Percentiles rank a stretch among this genome's conserved stretches.
phyloP scores from a whole-genome alignment of 2,329 filamentous ascomycete genomes.

The Didymella exigua region DNA sequence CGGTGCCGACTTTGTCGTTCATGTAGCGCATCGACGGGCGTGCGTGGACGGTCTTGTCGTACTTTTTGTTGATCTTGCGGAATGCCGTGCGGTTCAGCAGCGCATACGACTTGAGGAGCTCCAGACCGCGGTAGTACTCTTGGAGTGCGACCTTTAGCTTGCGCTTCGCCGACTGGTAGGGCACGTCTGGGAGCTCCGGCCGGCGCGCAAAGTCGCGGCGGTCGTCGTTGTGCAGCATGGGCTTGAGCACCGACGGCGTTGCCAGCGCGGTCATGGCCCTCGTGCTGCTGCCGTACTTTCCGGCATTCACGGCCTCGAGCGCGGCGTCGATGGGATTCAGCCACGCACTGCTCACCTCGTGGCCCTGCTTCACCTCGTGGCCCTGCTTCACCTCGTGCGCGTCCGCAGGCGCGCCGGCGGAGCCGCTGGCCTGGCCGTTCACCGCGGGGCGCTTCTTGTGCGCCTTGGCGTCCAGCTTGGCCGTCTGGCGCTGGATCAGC shows the following conservation, averaged over 20 bases:
- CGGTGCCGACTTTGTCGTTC: constrained; percentile 86
- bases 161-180: constrained; percentile 85
- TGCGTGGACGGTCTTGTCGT: constrained; percentile 86
- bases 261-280: constrained; percentile 49
- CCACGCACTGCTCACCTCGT: constrained; percentile 27
- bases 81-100: constrained; percentile 91
- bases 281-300: constrained; percentile 62
- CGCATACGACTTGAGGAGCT: constrained; percentile 89
- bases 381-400: constrained; percentile 20
- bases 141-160: constrained; percentile 91
- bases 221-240: constrained; percentile 35
- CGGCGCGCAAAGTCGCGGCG: constrained; percentile 53
- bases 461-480: constrained; percentile 41
- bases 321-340: constrained; percentile 51
- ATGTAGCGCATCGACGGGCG: constrained; percentile 80
- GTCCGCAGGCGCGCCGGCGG: constrained; percentile 31
- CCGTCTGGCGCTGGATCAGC: constrained; percentile 57
- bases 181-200: constrained; percentile 60
- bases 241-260: constrained; percentile 51
- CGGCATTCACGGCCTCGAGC: constrained; percentile 47
- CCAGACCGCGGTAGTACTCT: constrained; percentile 90
- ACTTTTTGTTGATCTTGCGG: constrained; percentile 98
- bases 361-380: constrained; percentile 22
- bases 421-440: constrained; percentile 28
- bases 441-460: constrained; percentile 24